These are phyloP conservation scores for Gossypium gossypioides DNA, from an alignment of 441 rosid species.

Conservation along the genomic window DNA sequence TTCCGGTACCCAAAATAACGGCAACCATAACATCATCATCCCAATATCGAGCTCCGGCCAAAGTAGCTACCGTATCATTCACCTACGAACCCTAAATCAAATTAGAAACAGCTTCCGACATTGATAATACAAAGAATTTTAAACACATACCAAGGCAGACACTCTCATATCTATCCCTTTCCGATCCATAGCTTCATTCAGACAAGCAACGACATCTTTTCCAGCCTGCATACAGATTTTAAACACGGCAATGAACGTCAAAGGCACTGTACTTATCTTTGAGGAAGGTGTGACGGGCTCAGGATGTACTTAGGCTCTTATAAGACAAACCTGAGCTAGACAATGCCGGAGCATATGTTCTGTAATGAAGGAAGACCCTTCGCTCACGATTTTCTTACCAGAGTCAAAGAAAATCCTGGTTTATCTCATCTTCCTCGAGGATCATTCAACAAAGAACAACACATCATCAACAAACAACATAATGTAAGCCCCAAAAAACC, in stretches of 20 bases:
- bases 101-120: slow-evolving; percentile 5
- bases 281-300: not conserved
- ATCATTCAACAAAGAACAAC: not conserved
- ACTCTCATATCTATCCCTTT: slow-evolving; percentile 63
- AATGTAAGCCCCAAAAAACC: not conserved
- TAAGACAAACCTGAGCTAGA: not conserved
- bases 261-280: not conserved
- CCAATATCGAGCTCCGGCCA: slow-evolving; percentile 80
- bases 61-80: slow-evolving; percentile 71
- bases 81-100: slow-evolving; percentile 34
- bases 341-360: not conserved
- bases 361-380: not conserved
- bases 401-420: too few relatives aligned
- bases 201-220: slow-evolving; percentile 67
- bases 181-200: slow-evolving; percentile 76
- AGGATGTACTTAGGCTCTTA: not conserved
- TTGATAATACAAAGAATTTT: not conserved
- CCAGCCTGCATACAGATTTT: slow-evolving; percentile 45
- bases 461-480: not conserved
- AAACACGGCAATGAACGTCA: not conserved
- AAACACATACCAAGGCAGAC: slow-evolving; percentile 55
- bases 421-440: not conserved
- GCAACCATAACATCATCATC: slow-evolving; percentile 82
- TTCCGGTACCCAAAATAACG: slow-evolving; percentile 88
- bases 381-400: not conserved